Conservation (phyloP, 495 filamentous ascomycete species). For the Aspergillus heteromorphus region DNA sequence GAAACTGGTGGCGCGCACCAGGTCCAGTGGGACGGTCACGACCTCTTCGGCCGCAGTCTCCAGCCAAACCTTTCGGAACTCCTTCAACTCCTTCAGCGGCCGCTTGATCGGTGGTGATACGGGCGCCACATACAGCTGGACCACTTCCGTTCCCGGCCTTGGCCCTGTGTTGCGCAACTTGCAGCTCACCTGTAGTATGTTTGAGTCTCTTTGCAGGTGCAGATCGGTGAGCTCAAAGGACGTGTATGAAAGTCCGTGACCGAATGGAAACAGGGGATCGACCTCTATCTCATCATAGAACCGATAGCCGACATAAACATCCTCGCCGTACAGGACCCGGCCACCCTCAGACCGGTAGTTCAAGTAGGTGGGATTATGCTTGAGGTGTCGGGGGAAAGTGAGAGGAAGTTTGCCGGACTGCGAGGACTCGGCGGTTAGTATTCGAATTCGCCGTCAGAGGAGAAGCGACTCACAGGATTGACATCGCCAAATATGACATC, state of each 20-base stretch:
- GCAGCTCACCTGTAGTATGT: not conserved
- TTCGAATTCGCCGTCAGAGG: not conserved
- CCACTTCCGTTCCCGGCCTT: constrained; percentile 10
- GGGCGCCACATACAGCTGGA: constrained; percentile 14
- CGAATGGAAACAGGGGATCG: constrained; percentile 67
- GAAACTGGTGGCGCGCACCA: constrained; percentile 14
- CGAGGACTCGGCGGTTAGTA: not conserved
- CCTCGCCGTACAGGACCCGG: constrained; percentile 67
- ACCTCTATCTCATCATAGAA: constrained; percentile 64
- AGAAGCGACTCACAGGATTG: constrained; percentile 29
- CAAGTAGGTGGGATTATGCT: constrained; percentile 65
- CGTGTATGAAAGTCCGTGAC: constrained; percentile 77
- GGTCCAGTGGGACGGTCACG: constrained; percentile 4
- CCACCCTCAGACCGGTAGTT: constrained; percentile 69
- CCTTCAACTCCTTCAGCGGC: constrained; percentile 20
- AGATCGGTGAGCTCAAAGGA: constrained; percentile 62
- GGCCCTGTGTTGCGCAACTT: constrained; percentile 8
- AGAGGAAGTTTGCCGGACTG: constrained; percentile 47
- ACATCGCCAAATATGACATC: constrained; percentile 43
- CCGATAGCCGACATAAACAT: constrained; percentile 73
- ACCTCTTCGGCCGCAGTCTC: constrained; percentile 1
- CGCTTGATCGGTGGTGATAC: constrained; percentile 7
- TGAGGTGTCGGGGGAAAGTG: constrained; percentile 55
- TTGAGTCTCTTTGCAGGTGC: constrained; percentile 21
- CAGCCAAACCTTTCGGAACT: constrained; percentile 15